Base-by-base conservation (phyloP, 2,329 filamentous ascomycete genomes). In the Fusarium irregulare region DNA sequence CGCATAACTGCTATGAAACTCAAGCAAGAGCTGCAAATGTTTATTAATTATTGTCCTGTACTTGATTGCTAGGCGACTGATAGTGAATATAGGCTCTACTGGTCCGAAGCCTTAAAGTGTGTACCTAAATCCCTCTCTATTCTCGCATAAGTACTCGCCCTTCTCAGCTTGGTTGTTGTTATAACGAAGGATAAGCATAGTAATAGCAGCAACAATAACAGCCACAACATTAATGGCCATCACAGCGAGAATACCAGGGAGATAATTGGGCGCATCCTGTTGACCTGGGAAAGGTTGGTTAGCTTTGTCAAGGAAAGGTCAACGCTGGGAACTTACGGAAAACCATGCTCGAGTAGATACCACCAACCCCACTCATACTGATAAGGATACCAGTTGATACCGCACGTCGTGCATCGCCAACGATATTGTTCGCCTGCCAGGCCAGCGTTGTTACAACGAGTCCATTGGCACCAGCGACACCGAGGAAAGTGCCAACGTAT, bases 321-420 rank as follows among this genome's bases (percentile, higher is more conserved):
- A 7, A 12, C 2, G 1, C 3, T n/a, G 18, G 3, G 18, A 11
- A 37, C 67, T 68, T 57, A 70, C 67, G 67, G 6, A 70, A 70
- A 0, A 70, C 67, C 67, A 70, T 70, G 67, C 67, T 70, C 0
- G 57, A 70, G 7, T 70, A 70, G 5, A 70, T 70, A 0, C 67
- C 67, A 10, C 62, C 67, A 28, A 70, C 46, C 0, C 67, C 67
- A 5, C 67, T 70, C 45, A 70, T 50, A 2, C 66, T 70, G 4
- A 70, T 70, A 0, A 70, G 54, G 0, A 70, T 70, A 7, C 48
- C 66, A 11, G 67, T 70, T 0, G 66, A 70, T 14, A 70, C 66
- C 0, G 67, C 56, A 4, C 67, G 67, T 6, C 67, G 49, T 10
- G 66, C 59, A 25, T 70, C 67, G 0, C 67, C 67, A 0, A 70